Conservation (phyloP, 2,329 filamentous ascomycete species). For the Aspergillus chevalieri region DNA sequence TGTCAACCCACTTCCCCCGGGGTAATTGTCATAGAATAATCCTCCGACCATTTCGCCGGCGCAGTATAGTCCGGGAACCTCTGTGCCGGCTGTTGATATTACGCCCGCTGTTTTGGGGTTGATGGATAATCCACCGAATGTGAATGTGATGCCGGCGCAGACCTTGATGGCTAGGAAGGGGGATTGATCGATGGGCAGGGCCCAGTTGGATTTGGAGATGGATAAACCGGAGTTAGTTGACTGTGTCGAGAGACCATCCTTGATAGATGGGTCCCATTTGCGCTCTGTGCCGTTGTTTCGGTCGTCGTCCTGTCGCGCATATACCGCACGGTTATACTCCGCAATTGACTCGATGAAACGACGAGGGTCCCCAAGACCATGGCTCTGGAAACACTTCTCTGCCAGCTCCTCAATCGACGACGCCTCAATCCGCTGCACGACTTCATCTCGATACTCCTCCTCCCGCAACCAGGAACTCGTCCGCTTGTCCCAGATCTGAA, state of each 20-base stretch:
- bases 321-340: slow-evolving; percentile 55
- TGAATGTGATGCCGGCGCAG: slow-evolving; percentile 61
- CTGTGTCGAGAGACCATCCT: slow-evolving; percentile 58
- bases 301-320: slow-evolving; percentile 42
- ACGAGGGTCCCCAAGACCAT: slow-evolving; percentile 43
- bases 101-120: slow-evolving; percentile 51
- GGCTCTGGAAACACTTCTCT: slow-evolving; percentile 36
- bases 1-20: slow-evolving; percentile 57
- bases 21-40: slow-evolving; percentile 59
- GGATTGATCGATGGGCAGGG: slow-evolving; percentile 49
- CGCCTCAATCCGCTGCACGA: slow-evolving; percentile 50
- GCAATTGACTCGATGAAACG: slow-evolving; percentile 49
- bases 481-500: slow-evolving; percentile 59
- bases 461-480: slow-evolving; percentile 48
- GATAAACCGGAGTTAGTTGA: slow-evolving; percentile 38
- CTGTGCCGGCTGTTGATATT: slow-evolving; percentile 39
- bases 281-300: slow-evolving; percentile 16
- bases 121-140: slow-evolving; percentile 58
- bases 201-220: slow-evolving; percentile 62
- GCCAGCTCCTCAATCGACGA: slow-evolving; percentile 52
- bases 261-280: slow-evolving; percentile 55
- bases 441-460: slow-evolving; percentile 58
- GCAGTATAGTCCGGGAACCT: slow-evolving; percentile 54
- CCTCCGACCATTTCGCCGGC: slow-evolving; percentile 63
- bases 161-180: slow-evolving; percentile 61